Percentiles rank a stretch among this genome's conserved stretches.
Conservation (phyloP, 73 alveolate genomes). For the Breviolum minutum region DNA sequence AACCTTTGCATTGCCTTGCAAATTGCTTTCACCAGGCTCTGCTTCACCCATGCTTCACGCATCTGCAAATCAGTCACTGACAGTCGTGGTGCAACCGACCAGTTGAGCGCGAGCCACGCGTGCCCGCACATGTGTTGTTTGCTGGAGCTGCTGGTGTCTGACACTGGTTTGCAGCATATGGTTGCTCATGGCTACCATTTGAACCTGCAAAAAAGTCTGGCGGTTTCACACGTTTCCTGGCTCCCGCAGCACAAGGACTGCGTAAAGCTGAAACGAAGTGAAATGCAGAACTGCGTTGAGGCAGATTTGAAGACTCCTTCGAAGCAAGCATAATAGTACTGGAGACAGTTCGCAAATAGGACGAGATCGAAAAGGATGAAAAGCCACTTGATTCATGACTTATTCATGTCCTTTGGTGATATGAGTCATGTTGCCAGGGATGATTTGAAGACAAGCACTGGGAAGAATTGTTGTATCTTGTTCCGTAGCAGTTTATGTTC, state of each 20-base stretch:
- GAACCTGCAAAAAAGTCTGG: not conserved
- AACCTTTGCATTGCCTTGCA: slow-evolving; percentile 24
- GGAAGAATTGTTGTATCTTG: too few relatives aligned
- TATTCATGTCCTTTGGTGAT: too few relatives aligned
- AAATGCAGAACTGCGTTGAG: slow-evolving; percentile 53
- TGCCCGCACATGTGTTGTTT: slow-evolving; percentile 31
- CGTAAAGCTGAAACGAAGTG: slow-evolving; percentile 4
- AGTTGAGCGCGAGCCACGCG: slow-evolving; percentile 27
- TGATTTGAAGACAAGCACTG: too few relatives aligned
- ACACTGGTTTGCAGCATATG: slow-evolving; percentile 11
- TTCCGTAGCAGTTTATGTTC: too few relatives aligned
- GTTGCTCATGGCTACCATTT: slow-evolving; percentile 48
- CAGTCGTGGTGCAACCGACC: slow-evolving; percentile 42
- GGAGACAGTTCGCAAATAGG: too few relatives aligned
- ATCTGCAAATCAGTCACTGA: slow-evolving; percentile 10
- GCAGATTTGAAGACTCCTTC: not conserved
- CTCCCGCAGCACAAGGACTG: slow-evolving; percentile 42
- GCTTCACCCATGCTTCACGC: slow-evolving; percentile 20
- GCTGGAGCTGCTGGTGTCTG: not conserved
- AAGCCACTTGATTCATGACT: too few relatives aligned
- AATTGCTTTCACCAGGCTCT: slow-evolving; percentile 17
- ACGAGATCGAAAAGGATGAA: too few relatives aligned
- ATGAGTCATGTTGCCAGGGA: too few relatives aligned
- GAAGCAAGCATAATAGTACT: not conserved
- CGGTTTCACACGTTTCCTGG: slow-evolving; percentile 35